These are phyloP conservation scores for Pseudocercospora eumusae DNA, from an alignment of 2,329 filamentous ascomycete genomes.

Conservation along the genomic window DNA sequence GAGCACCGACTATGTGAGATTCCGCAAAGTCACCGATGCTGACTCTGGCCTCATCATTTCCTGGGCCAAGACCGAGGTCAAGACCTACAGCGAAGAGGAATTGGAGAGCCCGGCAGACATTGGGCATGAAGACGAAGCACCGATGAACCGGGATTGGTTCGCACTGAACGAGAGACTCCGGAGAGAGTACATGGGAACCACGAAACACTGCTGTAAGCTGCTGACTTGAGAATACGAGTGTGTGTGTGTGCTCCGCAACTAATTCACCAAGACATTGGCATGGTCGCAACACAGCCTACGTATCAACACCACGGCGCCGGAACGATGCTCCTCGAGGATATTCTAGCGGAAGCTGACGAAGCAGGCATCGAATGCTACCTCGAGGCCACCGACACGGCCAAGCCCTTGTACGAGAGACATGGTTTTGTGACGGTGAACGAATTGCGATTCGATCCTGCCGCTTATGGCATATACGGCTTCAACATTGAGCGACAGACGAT, in stretches of 20 bases:
- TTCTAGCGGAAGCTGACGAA: conserved; percentile 46
- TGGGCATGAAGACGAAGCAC: conserved; percentile 36
- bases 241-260: background rate
- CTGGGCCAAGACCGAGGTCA: conserved; percentile 38
- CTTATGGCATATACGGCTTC: conserved; percentile 33
- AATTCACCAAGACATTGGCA: conserved; percentile 35
- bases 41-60: conserved; percentile 36
- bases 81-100: conserved; percentile 34
- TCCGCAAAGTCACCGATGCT: conserved; percentile 37
- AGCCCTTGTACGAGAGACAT: conserved; percentile 38
- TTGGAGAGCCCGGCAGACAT: conserved; percentile 33
- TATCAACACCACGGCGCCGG: conserved; percentile 48
- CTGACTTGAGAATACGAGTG: conserved; percentile 4
- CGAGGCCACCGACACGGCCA: conserved; percentile 43
- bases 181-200: conserved; percentile 34
- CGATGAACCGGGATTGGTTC: conserved; percentile 41
- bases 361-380: conserved; percentile 45
- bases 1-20: conserved; percentile 22
- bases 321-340: conserved; percentile 44
- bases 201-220: conserved; percentile 37
- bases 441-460: conserved; percentile 36
- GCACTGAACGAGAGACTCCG: conserved; percentile 37
- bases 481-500: conserved; percentile 38
- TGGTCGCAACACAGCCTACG: conserved; percentile 45
- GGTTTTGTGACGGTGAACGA: conserved; percentile 38